phyloP scores from a whole-genome alignment of 768 basidiomycete genomes.

The Suillus subaureus region DNA sequence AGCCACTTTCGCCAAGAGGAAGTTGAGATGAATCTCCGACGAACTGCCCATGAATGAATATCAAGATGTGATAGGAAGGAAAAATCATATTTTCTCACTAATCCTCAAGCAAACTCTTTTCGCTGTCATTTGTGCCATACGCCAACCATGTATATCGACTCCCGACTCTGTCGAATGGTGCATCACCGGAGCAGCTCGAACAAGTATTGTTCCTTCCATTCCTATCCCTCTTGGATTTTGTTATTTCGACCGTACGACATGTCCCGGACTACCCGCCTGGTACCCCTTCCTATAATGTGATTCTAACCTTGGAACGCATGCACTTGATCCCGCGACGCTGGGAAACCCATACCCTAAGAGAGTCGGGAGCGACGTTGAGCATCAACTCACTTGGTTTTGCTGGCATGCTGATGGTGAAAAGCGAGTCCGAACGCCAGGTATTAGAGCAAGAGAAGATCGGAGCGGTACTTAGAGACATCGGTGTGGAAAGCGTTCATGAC shows the following conservation, averaged over 20 bases:
- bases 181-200: slow-evolving; percentile 47
- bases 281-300: slow-evolving; percentile 78
- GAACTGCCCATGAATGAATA: no score
- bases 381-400: slow-evolving; percentile 91
- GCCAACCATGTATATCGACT: slow-evolving; percentile 76
- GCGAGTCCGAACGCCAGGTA: slow-evolving; percentile 70
- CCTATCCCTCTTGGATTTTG: slow-evolving; percentile 74
- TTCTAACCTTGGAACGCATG: slow-evolving; percentile 82
- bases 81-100: no score
- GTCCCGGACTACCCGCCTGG: slow-evolving; percentile 63
- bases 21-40: no score
- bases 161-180: slow-evolving; percentile 23
- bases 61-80: no score
- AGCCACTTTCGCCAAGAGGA: no score
- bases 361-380: slow-evolving; percentile 58
- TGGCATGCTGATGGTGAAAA: slow-evolving; percentile 87
- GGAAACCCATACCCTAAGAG: slow-evolving; percentile 57
- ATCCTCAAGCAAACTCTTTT: slow-evolving; percentile 68
- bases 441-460: slow-evolving; percentile 65
- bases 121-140: slow-evolving; percentile 68
- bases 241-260: slow-evolving; percentile 71
- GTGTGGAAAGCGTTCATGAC: slow-evolving; percentile 67
- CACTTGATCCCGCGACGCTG: slow-evolving; percentile 79
- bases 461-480: slow-evolving; percentile 68
- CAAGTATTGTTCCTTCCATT: slow-evolving; percentile 59